Base-by-base conservation (phyloP, 2,329 filamentous ascomycete species). In the Neonectria neomacrospora region DNA sequence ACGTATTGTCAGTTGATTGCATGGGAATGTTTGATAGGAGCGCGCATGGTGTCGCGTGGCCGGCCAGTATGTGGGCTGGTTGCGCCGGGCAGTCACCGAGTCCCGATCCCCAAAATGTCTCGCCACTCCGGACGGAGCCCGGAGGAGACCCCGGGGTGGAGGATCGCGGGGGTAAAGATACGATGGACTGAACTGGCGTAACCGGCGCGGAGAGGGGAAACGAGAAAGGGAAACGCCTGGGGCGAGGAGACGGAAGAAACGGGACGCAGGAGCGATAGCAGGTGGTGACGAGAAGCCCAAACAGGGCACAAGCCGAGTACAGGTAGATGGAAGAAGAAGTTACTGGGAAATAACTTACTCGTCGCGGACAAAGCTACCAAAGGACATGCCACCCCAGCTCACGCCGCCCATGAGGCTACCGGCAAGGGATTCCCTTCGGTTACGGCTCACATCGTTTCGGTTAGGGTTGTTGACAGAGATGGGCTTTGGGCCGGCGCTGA, bases 331-430 rank as follows among this genome's bases (percentile, higher is more conserved):
- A 61, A 44, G 48, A 50, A 23, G 67, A 65, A 60, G 55, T 64
- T 66, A 62, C 56, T 64, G 63, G 64, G 62, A 47, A 48, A 47
- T 45, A 7, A 83, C 95, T 89, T 89, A 99, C 96, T 99, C 96
- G 82, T 99, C 95, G 79, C 93, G 88, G 79, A 99, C 96, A 85
- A 96, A 98, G 75, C 95, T 98, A 67, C 95, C 95, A 69, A 98
- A 93, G 9, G 95, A 98, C 64, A 97, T 89, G 69, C 94, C 95
- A 76, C 95, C 95, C 94, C 95, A 99, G 80, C 94, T 97, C 90
- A 97, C 94, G 73, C 95, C 94, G 67, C 90, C 91, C 80, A 90
- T 88, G 61, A 90, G 78, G 74, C 88, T 90, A 52, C 87, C 88
- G 16, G 87, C 88, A 34, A 90, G 77, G 60, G 84, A 88, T 76